Conservation (phyloP, 768 basidiomycete species). For the Boletellus ananas region DNA sequence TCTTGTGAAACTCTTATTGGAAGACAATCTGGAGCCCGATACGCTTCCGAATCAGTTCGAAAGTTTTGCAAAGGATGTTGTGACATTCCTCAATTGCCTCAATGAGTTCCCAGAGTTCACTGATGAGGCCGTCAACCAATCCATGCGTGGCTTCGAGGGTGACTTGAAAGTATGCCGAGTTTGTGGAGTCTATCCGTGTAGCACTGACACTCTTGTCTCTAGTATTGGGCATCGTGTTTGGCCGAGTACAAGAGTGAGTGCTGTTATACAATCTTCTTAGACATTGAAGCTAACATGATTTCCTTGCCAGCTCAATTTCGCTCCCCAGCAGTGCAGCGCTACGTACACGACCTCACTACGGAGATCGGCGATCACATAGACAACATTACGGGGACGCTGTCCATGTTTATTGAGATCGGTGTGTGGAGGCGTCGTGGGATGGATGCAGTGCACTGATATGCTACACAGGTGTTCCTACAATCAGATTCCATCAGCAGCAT, state of each 20-base stretch:
- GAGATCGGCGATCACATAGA: constrained; percentile 56
- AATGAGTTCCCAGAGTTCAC: constrained; percentile 57
- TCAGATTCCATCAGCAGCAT: constrained; percentile 52
- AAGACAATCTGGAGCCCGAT: constrained; percentile 45
- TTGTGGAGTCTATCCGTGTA: background rate
- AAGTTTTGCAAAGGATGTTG: constrained; percentile 46
- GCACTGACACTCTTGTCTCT: constrained; percentile 12
- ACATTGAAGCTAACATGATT: constrained; percentile 7
- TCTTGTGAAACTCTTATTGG: constrained; percentile 34
- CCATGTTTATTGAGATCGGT: constrained; percentile 54
- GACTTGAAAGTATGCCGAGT: constrained; percentile 42
- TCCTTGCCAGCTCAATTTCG: constrained; percentile 43
- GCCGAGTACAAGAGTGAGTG: constrained; percentile 42
- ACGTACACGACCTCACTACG: constrained; percentile 48
- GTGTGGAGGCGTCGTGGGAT: constrained; percentile 20
- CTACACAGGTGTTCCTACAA: constrained; percentile 49
- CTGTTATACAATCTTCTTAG: background rate
- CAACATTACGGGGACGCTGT: constrained; percentile 47
- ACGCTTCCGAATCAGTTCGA: constrained; percentile 45
- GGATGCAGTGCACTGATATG: constrained; percentile 25
- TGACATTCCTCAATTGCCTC: constrained; percentile 49
- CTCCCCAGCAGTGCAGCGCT: constrained; percentile 50
- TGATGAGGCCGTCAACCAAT: constrained; percentile 49
- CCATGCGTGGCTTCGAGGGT: constrained; percentile 46
- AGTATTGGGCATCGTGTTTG: constrained; percentile 56